Evolutionary conservation across 768 basidiomycete genomes (phyloP).

Genomic region (Boletus rubroflammeus): DNA sequence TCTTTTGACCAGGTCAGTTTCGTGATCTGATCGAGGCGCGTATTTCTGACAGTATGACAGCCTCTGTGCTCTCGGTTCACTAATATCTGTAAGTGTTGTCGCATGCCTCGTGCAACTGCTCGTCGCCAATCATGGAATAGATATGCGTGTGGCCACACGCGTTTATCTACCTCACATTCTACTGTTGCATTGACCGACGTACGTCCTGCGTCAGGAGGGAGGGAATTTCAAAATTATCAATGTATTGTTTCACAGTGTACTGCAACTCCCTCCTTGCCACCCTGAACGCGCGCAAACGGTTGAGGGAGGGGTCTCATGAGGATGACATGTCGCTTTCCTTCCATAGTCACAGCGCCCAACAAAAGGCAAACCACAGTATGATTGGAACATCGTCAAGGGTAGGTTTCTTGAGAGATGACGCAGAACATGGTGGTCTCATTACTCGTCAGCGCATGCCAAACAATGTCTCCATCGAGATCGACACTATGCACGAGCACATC

Average conservation of each 20-base stretch:
- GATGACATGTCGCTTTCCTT: conserved; percentile 15
- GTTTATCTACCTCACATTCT: conserved; percentile 57
- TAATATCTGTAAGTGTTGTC: conserved; percentile 40
- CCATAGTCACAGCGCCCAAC: conserved; percentile 1
- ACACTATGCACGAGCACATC: conserved; percentile 52
- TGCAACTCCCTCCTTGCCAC: conserved; percentile 57
- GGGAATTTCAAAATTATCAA: not conserved
- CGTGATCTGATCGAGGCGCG: not conserved
- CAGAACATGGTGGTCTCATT: not conserved
- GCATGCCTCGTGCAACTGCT: not conserved
- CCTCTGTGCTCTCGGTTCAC: conserved; percentile 51
- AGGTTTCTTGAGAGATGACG: not conserved
- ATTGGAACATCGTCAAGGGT: conserved; percentile 3
- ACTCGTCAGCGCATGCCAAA: conserved; percentile 29
- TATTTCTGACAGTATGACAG: conserved; percentile 18
- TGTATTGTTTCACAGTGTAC: conserved; percentile 38
- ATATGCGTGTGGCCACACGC: conserved; percentile 44
- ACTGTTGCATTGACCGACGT: conserved; percentile 57
- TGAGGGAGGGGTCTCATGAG: conserved; percentile 28
- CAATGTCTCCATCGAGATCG: conserved; percentile 57
- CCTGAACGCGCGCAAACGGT: conserved; percentile 50
- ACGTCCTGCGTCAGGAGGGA: conserved; percentile 23
- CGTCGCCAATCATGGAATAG: conserved; percentile 24
- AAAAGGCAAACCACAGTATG: conserved; percentile 1
- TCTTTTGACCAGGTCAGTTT: conserved; percentile 25